These are phyloP conservation scores for Trichoderma atroviride DNA, from an alignment of 2,329 filamentous ascomycete species.

Conservation along the genomic window DNA sequence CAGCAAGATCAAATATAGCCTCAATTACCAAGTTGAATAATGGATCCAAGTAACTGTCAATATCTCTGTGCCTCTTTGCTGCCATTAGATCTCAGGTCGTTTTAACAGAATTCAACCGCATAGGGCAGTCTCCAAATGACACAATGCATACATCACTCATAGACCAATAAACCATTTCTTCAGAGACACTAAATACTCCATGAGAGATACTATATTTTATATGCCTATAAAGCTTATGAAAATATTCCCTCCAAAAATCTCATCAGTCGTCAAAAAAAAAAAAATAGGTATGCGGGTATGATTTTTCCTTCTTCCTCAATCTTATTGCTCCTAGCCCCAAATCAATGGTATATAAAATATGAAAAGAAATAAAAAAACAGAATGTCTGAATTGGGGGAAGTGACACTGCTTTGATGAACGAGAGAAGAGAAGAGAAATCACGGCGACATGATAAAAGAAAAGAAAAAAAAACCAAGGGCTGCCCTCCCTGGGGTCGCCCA, in stretches of 20 bases:
- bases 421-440: conserved; percentile 31
- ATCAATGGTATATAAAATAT: conserved; percentile 10
- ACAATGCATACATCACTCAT: not conserved
- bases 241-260: conserved; percentile 22
- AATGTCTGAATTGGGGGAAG: not conserved
- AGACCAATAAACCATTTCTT: not conserved
- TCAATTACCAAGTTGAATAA: not conserved
- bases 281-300: conserved; percentile 18
- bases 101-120: not conserved
- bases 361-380: not conserved
- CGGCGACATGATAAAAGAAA: conserved; percentile 32
- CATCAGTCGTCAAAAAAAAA: conserved; percentile 17
- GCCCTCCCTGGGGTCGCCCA: conserved; percentile 27
- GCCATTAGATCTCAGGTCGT: too few species aligned
- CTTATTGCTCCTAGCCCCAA: conserved; percentile 9
- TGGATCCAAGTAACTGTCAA: not conserved
- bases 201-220: conserved; percentile 1
- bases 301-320: conserved; percentile 17
- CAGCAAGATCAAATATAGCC: not conserved
- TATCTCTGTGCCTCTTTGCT: not conserved
- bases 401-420: not conserved
- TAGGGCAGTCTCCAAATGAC: not conserved
- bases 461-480: not conserved
- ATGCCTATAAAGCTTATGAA: conserved; percentile 5
- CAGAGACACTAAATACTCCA: not conserved